Evolutionary conservation across 2,329 filamentous ascomycete genomes (phyloP), one percentile per base, ranked within the genome.

Genomic region (Cryphonectria naterciae): DNA sequence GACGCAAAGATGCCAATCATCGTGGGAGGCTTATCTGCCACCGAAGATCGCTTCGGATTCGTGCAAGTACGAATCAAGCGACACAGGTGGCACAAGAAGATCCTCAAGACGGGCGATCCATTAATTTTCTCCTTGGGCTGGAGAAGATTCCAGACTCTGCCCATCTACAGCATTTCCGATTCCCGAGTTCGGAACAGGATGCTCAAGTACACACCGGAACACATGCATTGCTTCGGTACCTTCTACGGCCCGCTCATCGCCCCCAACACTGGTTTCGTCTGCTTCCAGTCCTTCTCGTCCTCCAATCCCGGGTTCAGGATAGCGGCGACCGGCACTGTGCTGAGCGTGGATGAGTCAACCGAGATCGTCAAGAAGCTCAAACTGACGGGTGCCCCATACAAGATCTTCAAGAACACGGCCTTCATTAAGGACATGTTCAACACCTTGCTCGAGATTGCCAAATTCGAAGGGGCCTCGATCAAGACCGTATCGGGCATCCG

Each of bases 341-440:
- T 98, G 74, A 95, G 92, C 78, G 96, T 99, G 28, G 96, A 99
- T 79, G 95, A 98, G 82, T 93, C 92, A 56, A 95, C 93, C 3
- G 96, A 99, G 80, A 98, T 99, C 75, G 96, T 99, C 81, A 99
- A 99, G 88, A 99, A 99, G 86, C 91, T 99, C 78, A 99, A 99
- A 82, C 88, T 99, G 65, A 98, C 94, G 0, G 96, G 96, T 72
- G 87, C 89, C 64, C 95, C 96, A 1, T 97, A 96, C 87, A 98
- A 98, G 84, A 97, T 98, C 81, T 98, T 97, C 89, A 97, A 97
- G 83, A 99, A 99, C 84, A 99, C 96, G 0, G 95, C 96, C 54
- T 99, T 99, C 80, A 94, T 99, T 83, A 97, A 96, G 81, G 94
- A 97, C 83, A 99, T 99, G 96, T 99, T 99, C 86, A 94, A 89